Evolutionary conservation across 208 protist genomes (phyloP).

Genomic region (Trichomonas tenax): DNA sequence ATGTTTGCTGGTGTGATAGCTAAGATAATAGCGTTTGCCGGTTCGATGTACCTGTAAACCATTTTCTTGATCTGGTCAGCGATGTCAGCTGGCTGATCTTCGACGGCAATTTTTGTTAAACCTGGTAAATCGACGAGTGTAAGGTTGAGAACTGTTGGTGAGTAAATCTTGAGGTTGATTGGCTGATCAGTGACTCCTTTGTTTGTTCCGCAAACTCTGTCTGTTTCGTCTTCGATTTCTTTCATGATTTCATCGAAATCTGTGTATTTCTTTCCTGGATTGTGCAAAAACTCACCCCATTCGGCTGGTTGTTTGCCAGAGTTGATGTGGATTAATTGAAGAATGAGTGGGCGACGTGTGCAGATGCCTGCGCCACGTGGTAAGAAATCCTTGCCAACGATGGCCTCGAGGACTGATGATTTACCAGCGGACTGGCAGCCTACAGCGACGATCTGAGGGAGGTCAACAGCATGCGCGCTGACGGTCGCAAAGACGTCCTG

Average conservation of each 20-base stretch:
- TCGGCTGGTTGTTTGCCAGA: slow-evolving; percentile 32
- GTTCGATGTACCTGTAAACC: slow-evolving; percentile 77
- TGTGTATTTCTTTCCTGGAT: slow-evolving; percentile 64
- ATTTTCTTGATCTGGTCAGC: slow-evolving; percentile 84
- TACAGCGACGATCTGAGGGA: slow-evolving; percentile 43
- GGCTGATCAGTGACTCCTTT: slow-evolving; percentile 77
- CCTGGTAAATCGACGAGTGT: slow-evolving; percentile 98
- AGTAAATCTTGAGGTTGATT: slow-evolving; percentile 89
- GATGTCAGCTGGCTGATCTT: slow-evolving; percentile 92
- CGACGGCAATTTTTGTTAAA: slow-evolving; percentile 86
- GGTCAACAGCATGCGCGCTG: slow-evolving; percentile 24
- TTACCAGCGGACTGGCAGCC: slow-evolving; percentile 38
- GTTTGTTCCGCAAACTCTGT: slow-evolving; percentile 73
- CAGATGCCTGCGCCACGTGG: slow-evolving; percentile 96
- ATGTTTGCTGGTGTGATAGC: slow-evolving; percentile 90
- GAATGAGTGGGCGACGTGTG: slow-evolving; percentile 88
- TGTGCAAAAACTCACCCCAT: slow-evolving; percentile 63
- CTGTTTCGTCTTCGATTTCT: slow-evolving; percentile 80
- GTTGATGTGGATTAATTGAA: slow-evolving; percentile 77
- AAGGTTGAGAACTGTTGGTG: slow-evolving; percentile 78
- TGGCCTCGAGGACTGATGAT: slow-evolving; percentile 79
- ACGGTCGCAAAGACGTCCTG: slow-evolving; percentile 37
- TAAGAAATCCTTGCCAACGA: slow-evolving; percentile 95
- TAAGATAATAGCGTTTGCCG: slow-evolving; percentile 92
- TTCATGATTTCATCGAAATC: slow-evolving; percentile 75